phyloP scores from a whole-genome alignment of 192 early-diverging fungal species.

The Phycomyces blakesleeanus region DNA sequence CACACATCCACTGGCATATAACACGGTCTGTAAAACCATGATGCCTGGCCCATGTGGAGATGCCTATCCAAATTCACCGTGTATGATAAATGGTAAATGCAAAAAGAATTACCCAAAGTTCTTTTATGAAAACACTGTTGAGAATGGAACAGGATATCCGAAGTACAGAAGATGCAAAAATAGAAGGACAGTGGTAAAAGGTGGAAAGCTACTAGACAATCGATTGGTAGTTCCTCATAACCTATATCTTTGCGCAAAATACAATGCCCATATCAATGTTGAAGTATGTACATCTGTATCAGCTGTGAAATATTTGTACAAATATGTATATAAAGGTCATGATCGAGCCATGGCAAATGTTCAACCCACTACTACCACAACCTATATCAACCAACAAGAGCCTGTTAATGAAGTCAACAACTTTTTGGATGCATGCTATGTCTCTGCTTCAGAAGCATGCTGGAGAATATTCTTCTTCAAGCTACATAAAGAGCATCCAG shows the following conservation, averaged over 20 bases:
- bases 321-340: slow-evolving; percentile 6
- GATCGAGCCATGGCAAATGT: neutral
- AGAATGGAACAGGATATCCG: slow-evolving; percentile 11
- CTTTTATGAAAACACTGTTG: neutral
- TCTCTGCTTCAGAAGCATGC: slow-evolving; percentile 23
- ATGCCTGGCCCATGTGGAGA: slow-evolving; percentile 21
- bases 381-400: neutral
- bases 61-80: neutral
- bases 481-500: slow-evolving; percentile 26
- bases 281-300: slow-evolving; percentile 9
- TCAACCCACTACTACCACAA: too few relatives aligned
- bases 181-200: neutral
- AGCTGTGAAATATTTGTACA: slow-evolving; percentile 1
- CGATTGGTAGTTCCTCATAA: slow-evolving; percentile 34
- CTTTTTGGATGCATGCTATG: slow-evolving; percentile 15
- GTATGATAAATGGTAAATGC: slow-evolving; percentile 9
- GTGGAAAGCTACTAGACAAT: slow-evolving; percentile 18
- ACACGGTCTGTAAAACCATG: slow-evolving; percentile 7
- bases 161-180: slow-evolving; percentile 2
- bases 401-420: slow-evolving; percentile 1
- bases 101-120: slow-evolving; percentile 19
- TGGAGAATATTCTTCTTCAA: slow-evolving; percentile 30
- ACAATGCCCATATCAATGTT: slow-evolving; percentile 36
- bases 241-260: slow-evolving; percentile 26
- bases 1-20: neutral